Conservation (phyloP, 306 rosid species). For the Rosa lucieae region DNA sequence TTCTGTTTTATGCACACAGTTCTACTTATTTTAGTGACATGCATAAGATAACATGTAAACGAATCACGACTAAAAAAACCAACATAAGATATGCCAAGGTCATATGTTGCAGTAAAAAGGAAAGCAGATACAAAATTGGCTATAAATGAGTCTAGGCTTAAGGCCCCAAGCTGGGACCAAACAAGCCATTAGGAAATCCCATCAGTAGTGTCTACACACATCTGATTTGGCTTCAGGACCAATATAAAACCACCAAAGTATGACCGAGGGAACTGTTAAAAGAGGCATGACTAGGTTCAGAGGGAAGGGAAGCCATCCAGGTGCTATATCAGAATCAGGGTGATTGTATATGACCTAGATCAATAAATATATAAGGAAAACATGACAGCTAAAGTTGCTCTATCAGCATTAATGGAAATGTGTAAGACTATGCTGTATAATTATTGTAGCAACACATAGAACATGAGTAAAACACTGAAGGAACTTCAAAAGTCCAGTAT, state of each 20-base stretch:
- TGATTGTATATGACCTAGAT: neutral
- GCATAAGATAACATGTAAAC: neutral
- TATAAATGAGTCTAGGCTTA: neutral
- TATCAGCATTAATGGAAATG: neutral
- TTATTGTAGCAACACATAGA: neutral
- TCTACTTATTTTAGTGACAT: neutral
- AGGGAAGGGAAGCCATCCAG: neutral
- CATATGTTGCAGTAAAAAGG: neutral
- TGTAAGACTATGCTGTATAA: neutral
- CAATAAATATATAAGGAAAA: neutral
- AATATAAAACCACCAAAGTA: neutral
- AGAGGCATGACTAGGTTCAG: neutral
- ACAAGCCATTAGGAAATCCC: neutral
- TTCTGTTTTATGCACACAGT: neutral
- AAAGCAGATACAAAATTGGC: neutral
- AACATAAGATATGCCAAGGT: neutral
- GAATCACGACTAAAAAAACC: neutral
- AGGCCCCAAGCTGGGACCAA: neutral
- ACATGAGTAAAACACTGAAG: neutral
- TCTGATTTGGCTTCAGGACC: neutral
- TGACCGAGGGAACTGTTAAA: neutral
- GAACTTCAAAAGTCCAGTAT: neutral
- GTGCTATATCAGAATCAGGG: slow-evolving; percentile 3
- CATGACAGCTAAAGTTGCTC: neutral
- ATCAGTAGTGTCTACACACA: neutral